Base-by-base conservation (phyloP, 495 filamentous ascomycete genomes). In the Lophium mytilinum region DNA sequence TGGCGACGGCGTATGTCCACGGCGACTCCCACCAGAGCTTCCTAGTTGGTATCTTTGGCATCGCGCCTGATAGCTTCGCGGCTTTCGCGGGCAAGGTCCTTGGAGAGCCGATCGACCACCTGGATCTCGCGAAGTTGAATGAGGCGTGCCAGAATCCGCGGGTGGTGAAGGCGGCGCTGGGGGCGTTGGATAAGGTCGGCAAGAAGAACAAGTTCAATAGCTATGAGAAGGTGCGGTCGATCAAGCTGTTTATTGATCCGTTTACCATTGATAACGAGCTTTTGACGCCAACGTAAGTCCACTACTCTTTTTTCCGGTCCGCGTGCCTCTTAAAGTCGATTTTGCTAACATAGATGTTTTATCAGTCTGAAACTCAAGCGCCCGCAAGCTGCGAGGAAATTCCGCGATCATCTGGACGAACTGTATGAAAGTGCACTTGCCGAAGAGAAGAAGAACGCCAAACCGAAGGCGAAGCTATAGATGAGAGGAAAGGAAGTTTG, bases 181-280 rank as follows among this genome's bases (percentile, higher is more conserved):
- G 82, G 62, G 83, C 95, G 66, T 75, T 98, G 18, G 89, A 94
- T 47, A 78, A 77, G 45, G 85, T 95, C 52, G 90, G 81, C 43
- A 88, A 82, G 77, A 85, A 84, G 72, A 83, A 87, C 58, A 91
- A 89, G 73, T 89, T 97, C 68, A 90, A 92, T 53, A 85, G 84
- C 37, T 98, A 85, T 62, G 93, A 98, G 79, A 78, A 82, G 50
- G 86, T 97, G 18, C 81, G 77, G 67, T 88, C 86, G 61, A 79
- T 82, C 57, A 73, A 85, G 56, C 71, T 98, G 50, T 82, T 86
- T 66, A 53, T 96, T 17, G 93, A 98, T 51, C 93, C 93, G 6
- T 97, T 98, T 67, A 87, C 83, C 9, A 83, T 97, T 60, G 93
- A 96, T 61, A 97, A 98, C 67, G 86, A 94, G 73, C 76, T 97